Evolutionary conservation across 2,329 filamentous ascomycete genomes (phyloP), one percentile per base, ranked within the genome.

Genomic region (Aspergillus japonicus): DNA sequence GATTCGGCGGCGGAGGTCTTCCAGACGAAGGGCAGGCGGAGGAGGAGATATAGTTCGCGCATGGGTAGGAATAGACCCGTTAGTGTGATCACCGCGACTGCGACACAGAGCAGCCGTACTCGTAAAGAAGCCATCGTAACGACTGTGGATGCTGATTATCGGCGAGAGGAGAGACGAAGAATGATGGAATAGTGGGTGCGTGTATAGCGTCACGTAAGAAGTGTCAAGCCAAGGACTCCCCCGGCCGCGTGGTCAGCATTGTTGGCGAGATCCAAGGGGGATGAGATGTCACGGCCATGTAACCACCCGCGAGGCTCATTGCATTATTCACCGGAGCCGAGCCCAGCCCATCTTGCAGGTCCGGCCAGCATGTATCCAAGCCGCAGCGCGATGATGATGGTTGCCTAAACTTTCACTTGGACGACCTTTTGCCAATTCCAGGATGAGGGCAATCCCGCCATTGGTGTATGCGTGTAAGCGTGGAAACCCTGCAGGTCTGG

Each of bases 21-120:
- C 58, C 58, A 62, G n/a, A 62, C 49, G 14, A 60, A 62, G 4
- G 61, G 58, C 12, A 62, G 26, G 12, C 52, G 61, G 11, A 58
- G 33, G 10, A 62, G 54, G 1, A 54, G 58, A 33, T 58, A 56
- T 0, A 61, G 26, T n/a, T 47, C 47, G 6, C 12, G 29, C 12
- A 58, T 23, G 6, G 50, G 39, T 6, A 50, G 24, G 5, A 42
- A n/a, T 2, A 57, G 47, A 16, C 26, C 24, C 19, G 48, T 21
- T n/a, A 57, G 19, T 6, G 47, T 23, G 47, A 33, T 39, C 2
- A 50, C 19, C 7, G 35, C 11, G 8, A 44, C 23, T 8, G 29
- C 54, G n/a, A n/a, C 39, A 14, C 31, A 19, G 14, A 54, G 16
- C 5, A 54, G 52, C 19, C 52, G 52, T 11, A 54, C 11, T 23